Evolutionary conservation across 2,329 filamentous ascomycete genomes (phyloP).

Genomic region (Periconia sp.): DNA sequence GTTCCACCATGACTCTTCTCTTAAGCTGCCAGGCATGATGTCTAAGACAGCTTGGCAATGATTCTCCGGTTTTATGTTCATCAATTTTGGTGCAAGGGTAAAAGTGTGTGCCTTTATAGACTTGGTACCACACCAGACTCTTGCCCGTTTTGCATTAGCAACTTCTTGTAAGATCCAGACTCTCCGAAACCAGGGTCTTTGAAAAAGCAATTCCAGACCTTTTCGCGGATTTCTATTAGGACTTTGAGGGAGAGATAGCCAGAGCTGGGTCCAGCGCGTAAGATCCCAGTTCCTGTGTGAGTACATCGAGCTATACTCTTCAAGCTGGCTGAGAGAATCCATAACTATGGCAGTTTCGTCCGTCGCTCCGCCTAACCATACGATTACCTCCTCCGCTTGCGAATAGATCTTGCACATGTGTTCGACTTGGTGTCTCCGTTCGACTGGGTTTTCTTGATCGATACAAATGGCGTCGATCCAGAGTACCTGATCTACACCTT

Average conservation of each 20-base stretch:
- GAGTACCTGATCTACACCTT: constrained; percentile 7
- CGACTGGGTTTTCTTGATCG: constrained; percentile 22
- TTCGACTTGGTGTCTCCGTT: constrained; percentile 26
- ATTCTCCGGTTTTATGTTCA: constrained; percentile 3
- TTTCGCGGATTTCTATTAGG: no score
- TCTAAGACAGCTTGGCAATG: constrained; percentile 21
- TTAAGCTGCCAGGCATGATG: constrained; percentile 15
- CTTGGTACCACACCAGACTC: constrained; percentile 9
- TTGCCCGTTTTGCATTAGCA: constrained; percentile 10
- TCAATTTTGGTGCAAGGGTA: constrained; percentile 7
- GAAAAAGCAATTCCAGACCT: neutral
- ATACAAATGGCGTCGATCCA: constrained; percentile 32
- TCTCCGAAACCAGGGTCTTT: constrained; percentile 12
- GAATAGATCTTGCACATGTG: constrained; percentile 30
- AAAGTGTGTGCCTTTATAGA: constrained; percentile 11
- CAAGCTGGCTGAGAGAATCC: constrained; percentile 3
- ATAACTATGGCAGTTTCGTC: constrained; percentile 9
- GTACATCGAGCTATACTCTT: constrained; percentile 2
- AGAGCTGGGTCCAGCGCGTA: neutral
- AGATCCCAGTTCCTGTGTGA: constrained; percentile 10
- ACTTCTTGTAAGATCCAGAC: constrained; percentile 21
- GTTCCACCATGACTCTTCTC: constrained; percentile 18
- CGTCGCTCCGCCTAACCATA: constrained; percentile 30
- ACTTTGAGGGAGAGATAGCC: no score
- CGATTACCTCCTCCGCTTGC: constrained; percentile 21